Base-by-base conservation (phyloP, 2,329 filamentous ascomycete genomes). In the Fusarium clavum region DNA sequence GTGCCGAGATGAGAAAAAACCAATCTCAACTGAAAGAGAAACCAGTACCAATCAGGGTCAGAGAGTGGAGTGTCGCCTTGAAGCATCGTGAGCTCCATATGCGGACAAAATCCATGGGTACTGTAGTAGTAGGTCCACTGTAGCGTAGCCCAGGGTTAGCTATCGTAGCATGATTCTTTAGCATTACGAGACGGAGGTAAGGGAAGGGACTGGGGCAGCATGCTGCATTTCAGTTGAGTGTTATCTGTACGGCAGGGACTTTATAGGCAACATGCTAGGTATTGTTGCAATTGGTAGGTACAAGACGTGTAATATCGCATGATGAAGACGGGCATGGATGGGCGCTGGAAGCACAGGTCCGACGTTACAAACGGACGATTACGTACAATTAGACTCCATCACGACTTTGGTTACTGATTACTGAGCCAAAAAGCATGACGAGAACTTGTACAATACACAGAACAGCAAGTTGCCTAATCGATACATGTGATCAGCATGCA, bases 81-180 rank as follows among this genome's bases (percentile, higher is more conserved):
- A 75, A 62, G 73, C 64, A 75, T 75, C 73, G 71, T 73, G 68
- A 71, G 70, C 59, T 63, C 71, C 64, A 41, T 59, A 69, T 48
- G 29, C 59, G 57, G 65, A 57, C 54, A 57, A 57, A 61, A 73
- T 67, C 57, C 57, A 65, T 63, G 40, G 56, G 65, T 47, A 57
- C 34, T 52, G 49, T 52, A 52, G 49, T 52, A 52, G 49, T 24
- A 52, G 49, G 49, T 52, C 72, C 72, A 72, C 73, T 52, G 58
- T 61, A 60, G 58, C 58, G 57, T 61, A 60, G 58, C 67, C 60
- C 61, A 62, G 55, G 67, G 54, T 59, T 64, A 57, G 49, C 57
- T 62, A 67, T 63, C 63, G 61, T 61, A 72, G 61, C 63, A 70
- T 61, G 64, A 71, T 67, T 46, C 18, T 38, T 48, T 61, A 69